Conservation (phyloP, 2,329 filamentous ascomycete species). For the Fusarium euwallaceae region DNA sequence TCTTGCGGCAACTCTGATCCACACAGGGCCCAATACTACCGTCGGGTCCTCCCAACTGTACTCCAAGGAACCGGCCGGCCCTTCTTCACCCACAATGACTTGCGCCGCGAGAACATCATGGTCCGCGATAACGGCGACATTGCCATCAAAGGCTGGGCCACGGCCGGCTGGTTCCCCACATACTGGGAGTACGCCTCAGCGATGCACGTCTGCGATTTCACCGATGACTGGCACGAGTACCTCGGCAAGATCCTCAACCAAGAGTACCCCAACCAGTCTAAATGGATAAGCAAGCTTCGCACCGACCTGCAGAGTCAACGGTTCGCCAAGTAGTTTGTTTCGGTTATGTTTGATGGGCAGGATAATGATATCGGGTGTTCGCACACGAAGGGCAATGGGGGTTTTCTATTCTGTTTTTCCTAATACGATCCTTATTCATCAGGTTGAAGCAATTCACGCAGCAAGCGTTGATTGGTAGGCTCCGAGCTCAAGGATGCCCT, state of each 20-base stretch:
- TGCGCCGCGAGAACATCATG: slow-evolving; percentile 30
- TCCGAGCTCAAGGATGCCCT: not conserved
- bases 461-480: not conserved
- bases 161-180: slow-evolving; percentile 22
- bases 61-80: slow-evolving; percentile 1
- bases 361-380: not conserved
- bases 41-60: slow-evolving; percentile 7
- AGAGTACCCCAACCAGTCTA: slow-evolving; percentile 1
- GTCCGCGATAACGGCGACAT: slow-evolving; percentile 3
- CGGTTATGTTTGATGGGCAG: not conserved
- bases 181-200: slow-evolving; percentile 29
- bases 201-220: slow-evolving; percentile 2
- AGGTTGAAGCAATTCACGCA: not conserved
- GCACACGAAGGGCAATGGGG: not conserved
- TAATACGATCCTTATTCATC: not conserved
- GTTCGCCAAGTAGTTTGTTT: not conserved
- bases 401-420: not conserved
- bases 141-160: slow-evolving; percentile 27
- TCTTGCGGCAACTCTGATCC: not conserved
- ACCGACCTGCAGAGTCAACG: not conserved
- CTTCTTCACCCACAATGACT: slow-evolving; percentile 28
- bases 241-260: not conserved
- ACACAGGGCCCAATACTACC: slow-evolving; percentile 6
- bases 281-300: not conserved
- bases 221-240: slow-evolving; percentile 19